Conservation (phyloP, 768 basidiomycete species). For the Rhodotorula kratochvilovae region DNA sequence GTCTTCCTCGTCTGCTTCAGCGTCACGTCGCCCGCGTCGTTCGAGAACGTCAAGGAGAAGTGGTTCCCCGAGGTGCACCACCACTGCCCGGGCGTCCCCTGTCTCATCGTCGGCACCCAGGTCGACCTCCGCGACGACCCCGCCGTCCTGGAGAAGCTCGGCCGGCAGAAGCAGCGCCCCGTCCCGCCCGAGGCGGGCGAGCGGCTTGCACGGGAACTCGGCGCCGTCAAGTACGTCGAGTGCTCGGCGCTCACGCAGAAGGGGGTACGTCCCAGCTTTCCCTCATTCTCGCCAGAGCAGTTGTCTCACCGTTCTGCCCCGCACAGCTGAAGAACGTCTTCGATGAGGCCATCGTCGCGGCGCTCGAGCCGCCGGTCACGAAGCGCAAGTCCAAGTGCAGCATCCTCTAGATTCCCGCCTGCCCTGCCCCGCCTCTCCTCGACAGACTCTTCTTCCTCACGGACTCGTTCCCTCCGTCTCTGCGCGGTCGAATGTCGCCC, state of each 20-base stretch:
- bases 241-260: constrained; percentile 99
- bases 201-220: constrained; percentile 89
- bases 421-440: neutral
- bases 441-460: neutral
- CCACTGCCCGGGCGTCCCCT: constrained; percentile 98
- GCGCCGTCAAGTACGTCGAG: constrained; percentile 98
- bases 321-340: constrained; percentile 91
- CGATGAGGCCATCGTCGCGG: constrained; percentile 99
- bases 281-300: too few species aligned
- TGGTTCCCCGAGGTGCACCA: constrained; percentile 98
- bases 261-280: constrained; percentile 52
- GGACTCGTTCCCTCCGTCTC: neutral
- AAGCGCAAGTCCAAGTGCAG: constrained; percentile 76
- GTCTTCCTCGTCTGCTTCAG: constrained; percentile 99
- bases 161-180: constrained; percentile 92
- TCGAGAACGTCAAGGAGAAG: constrained; percentile 99
- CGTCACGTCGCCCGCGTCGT: constrained; percentile 95
- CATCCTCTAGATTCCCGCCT: constrained; percentile 61
- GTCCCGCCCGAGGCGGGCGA: constrained; percentile 84
- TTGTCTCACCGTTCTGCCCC: neutral
- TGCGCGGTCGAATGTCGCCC: too few species aligned
- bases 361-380: constrained; percentile 91
- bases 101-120: constrained; percentile 98
- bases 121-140: constrained; percentile 91
- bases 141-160: constrained; percentile 88